Evolutionary conservation across 148 eudicot species (phyloP).

Genomic region (Bassia scoparia): DNA sequence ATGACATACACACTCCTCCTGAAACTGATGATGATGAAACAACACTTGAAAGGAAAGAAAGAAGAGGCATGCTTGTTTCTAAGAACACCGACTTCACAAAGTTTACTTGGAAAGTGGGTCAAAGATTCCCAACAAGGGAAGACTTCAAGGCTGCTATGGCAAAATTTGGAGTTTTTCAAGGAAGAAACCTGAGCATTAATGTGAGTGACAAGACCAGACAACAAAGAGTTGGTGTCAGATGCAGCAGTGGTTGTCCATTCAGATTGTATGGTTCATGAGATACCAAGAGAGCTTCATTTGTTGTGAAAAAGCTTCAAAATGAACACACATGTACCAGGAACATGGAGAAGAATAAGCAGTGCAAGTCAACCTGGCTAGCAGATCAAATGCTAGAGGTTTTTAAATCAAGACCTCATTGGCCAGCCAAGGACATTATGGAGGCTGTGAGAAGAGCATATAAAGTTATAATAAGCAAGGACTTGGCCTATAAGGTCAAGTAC

Average conservation of each 20-base stretch:
- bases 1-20: no score
- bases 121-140: not conserved
- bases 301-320: not conserved
- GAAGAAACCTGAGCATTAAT: not conserved
- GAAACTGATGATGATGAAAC: not conserved
- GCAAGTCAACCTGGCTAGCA: slow-evolving; percentile 4
- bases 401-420: slow-evolving; percentile 2
- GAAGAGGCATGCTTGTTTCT: not conserved
- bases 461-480: not conserved
- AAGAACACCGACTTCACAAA: not conserved
- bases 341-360: not conserved
- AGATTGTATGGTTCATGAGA: not conserved
- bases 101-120: not conserved
- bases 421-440: not conserved
- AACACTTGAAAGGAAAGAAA: not conserved
- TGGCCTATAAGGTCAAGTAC: slow-evolving; percentile 1
- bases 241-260: not conserved
- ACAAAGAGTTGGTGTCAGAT: not conserved
- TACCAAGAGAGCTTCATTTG: not conserved
- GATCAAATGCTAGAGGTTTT: not conserved
- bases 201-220: not conserved
- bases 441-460: not conserved
- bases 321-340: not conserved
- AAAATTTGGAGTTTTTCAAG: not conserved
- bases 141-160: not conserved